Evolutionary conservation across 176 grass and related monocot genomes (phyloP).

Genomic region (Calamus simplicifolius): DNA sequence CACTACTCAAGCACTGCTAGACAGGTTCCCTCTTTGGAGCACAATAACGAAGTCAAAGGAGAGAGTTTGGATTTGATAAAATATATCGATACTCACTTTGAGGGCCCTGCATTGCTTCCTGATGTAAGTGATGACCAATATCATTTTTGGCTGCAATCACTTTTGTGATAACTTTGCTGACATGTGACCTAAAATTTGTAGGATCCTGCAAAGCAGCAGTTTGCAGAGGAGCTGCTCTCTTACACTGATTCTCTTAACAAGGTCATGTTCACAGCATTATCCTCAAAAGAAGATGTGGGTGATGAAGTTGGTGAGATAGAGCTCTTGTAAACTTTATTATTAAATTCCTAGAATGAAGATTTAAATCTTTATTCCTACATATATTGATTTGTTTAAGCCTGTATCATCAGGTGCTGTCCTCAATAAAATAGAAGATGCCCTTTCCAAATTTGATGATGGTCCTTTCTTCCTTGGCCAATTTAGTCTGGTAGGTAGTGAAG

Average conservation of each 20-base stretch:
- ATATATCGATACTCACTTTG: constrained; percentile 61
- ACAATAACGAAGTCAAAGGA: constrained; percentile 49
- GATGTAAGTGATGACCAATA: constrained; percentile 30
- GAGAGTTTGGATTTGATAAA: constrained; percentile 70
- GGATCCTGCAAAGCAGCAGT: constrained; percentile 54
- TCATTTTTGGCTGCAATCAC: no score
- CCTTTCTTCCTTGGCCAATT: constrained; percentile 71
- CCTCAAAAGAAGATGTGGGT: constrained; percentile 23
- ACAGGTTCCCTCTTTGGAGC: constrained; percentile 76
- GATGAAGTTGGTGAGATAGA: constrained; percentile 34
- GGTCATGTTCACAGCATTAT: constrained; percentile 24
- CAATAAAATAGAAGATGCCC: constrained; percentile 54
- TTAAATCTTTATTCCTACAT: constrained; percentile 1
- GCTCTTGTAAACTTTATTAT: neutral
- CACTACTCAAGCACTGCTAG: neutral
- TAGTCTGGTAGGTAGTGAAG: constrained; percentile 43
- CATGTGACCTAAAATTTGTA: constrained; percentile 13
- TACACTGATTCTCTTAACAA: constrained; percentile 36
- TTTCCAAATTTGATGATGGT: constrained; percentile 64
- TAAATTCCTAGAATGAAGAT: neutral
- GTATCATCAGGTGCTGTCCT: constrained; percentile 39
- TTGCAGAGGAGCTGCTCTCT: constrained; percentile 52
- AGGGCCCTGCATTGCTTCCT: constrained; percentile 51
- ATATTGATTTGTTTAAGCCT: constrained; percentile 12
- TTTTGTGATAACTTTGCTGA: neutral